phyloP scores from a whole-genome alignment of 805 yeast genomes.

The Candida chauliodis region DNA sequence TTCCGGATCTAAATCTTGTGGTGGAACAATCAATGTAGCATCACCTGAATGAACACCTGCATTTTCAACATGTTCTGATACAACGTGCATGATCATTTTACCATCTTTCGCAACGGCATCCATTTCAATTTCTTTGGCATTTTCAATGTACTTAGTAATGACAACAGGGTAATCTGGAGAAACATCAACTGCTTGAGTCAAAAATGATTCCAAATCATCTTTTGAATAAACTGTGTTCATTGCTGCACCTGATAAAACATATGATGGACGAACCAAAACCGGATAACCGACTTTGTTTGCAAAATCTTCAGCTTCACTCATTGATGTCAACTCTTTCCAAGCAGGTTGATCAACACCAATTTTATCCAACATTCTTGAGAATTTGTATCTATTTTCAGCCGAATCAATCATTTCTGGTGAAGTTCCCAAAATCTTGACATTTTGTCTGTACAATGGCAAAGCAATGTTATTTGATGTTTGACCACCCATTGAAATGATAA shows the following conservation, averaged over 20 bases:
- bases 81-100: slow-evolving; percentile 92
- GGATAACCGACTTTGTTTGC: slow-evolving; percentile 92
- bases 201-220: slow-evolving; percentile 81
- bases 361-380: slow-evolving; percentile 93
- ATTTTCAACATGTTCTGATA: slow-evolving; percentile 96
- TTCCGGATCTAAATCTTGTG: slow-evolving; percentile 90
- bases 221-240: slow-evolving; percentile 94
- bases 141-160: slow-evolving; percentile 92
- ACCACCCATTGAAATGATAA: slow-evolving; percentile 97
- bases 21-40: slow-evolving; percentile 95
- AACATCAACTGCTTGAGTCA: slow-evolving; percentile 93
- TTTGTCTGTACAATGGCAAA: slow-evolving; percentile 84
- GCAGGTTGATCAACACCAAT: slow-evolving; percentile 99
- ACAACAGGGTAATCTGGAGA: slow-evolving; percentile 98
- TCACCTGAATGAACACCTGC: slow-evolving; percentile 99
- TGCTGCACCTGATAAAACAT: slow-evolving; percentile 97
- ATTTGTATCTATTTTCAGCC: slow-evolving; percentile 97
- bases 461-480: slow-evolving; percentile 98
- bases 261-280: slow-evolving; percentile 95
- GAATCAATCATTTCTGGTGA: slow-evolving; percentile 98
- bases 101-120: slow-evolving; percentile 98
- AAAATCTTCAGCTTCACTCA: slow-evolving; percentile 87
- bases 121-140: slow-evolving; percentile 97
- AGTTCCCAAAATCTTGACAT: slow-evolving; percentile 93
- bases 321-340: slow-evolving; percentile 95